A percentile compares a stretch with the other conserved stretches of the same genome.
These are phyloP conservation scores for Microsporum canis DNA, from an alignment of 2,329 filamentous ascomycete genomes.

Conservation along the genomic window DNA sequence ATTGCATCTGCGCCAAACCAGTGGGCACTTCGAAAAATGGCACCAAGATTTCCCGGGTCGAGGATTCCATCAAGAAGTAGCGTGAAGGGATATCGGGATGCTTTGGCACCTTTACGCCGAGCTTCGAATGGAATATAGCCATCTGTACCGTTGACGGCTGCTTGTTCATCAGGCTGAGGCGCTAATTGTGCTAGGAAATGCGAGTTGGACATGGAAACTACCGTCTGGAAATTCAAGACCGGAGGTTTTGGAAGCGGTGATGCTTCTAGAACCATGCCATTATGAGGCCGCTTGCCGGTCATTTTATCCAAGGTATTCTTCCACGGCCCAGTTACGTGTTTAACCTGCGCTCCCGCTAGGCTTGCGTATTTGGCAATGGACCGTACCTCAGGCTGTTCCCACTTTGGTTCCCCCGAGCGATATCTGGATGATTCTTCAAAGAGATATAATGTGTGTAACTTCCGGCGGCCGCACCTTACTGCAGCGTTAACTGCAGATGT, in stretches of 20 bases:
- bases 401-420: constrained; percentile 36
- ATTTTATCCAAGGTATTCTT: constrained; percentile 69
- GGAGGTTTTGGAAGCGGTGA: constrained; percentile 68
- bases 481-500: constrained; percentile 70
- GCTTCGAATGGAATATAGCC: constrained; percentile 33
- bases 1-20: constrained; percentile 86
- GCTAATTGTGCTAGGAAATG: constrained; percentile 52
- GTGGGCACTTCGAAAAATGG: constrained; percentile 74
- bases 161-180: constrained; percentile 63
- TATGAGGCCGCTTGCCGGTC: constrained; percentile 72
- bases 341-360: constrained; percentile 42
- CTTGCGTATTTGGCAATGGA: constrained; percentile 31
- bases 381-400: constrained; percentile 10
- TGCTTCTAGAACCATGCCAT: constrained; percentile 76
- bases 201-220: constrained; percentile 35
- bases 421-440: constrained; percentile 45
- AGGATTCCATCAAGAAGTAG: constrained; percentile 41
- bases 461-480: constrained; percentile 55
- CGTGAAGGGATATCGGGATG: constrained; percentile 29
- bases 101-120: not conserved
- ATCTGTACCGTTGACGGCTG: constrained; percentile 56
- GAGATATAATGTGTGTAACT: constrained; percentile 76
- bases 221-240: constrained; percentile 45
- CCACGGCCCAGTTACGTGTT: constrained; percentile 49
- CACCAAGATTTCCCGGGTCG: constrained; percentile 83